Conservation (phyloP, 371 early-diverging fungal species). For the Gilbertella persicaria region DNA sequence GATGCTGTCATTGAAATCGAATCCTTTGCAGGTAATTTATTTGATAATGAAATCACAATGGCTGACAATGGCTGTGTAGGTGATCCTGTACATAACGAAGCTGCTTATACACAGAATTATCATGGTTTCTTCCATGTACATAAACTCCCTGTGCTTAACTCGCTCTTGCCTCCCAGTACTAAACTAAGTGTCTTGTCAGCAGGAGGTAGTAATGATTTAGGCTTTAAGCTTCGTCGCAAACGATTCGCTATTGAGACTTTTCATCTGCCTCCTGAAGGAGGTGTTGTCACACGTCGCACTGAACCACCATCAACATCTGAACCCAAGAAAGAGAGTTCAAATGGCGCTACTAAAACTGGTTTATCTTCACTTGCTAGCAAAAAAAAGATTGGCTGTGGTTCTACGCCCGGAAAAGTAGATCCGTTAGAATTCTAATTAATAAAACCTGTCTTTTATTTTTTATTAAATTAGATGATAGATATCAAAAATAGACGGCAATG, state of each 20-base stretch:
- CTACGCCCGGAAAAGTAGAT: slow-evolving; percentile 43
- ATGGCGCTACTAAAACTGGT: background rate
- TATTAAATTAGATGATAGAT: too few species aligned
- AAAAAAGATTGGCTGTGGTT: slow-evolving; percentile 38
- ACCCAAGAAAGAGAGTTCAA: slow-evolving; percentile 1
- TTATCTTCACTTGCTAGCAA: slow-evolving; percentile 24
- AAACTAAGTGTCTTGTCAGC: slow-evolving; percentile 69
- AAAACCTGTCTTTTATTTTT: background rate
- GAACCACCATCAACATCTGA: slow-evolving; percentile 30
- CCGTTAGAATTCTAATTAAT: slow-evolving; percentile 45
- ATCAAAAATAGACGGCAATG: background rate
- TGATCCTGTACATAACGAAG: slow-evolving; percentile 44
- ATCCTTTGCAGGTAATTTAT: slow-evolving; percentile 91
- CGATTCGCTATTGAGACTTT: slow-evolving; percentile 90
- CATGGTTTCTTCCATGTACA: slow-evolving; percentile 90
- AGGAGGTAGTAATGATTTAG: slow-evolving; percentile 73
- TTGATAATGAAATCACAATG: too few species aligned
- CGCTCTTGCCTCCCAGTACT: slow-evolving; percentile 73
- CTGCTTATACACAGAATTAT: slow-evolving; percentile 69
- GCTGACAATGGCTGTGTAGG: slow-evolving; percentile 45
- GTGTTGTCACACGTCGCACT: slow-evolving; percentile 69
- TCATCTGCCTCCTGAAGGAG: slow-evolving; percentile 91
- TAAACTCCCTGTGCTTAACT: slow-evolving; percentile 77
- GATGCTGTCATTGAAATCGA: slow-evolving; percentile 90
- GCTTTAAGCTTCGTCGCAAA: slow-evolving; percentile 85